Percentiles rank a stretch among this genome's conserved stretches.
Conservation (phyloP, 2,329 filamentous ascomycete genomes). For the Fusarium paranaense region DNA sequence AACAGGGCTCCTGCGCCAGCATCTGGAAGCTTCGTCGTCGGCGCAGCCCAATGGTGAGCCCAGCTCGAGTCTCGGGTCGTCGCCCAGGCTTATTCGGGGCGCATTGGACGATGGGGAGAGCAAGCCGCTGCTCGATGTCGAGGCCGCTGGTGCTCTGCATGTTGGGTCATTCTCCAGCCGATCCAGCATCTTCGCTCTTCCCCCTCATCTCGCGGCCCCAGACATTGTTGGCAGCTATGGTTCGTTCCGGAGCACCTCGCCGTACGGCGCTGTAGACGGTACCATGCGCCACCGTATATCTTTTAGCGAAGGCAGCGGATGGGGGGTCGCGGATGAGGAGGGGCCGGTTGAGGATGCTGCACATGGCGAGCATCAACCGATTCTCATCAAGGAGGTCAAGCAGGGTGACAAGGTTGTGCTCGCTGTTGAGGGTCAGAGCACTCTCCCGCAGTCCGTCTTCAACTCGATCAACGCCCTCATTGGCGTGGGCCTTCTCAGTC, state of each 20-base stretch:
- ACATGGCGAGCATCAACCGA: constrained; percentile 74
- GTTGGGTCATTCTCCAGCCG: constrained; percentile 46
- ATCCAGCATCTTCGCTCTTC: constrained; percentile 65
- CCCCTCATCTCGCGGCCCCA: constrained; percentile 73
- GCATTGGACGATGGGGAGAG: constrained; percentile 59
- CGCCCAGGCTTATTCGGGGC: constrained; percentile 15
- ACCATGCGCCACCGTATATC: constrained; percentile 56
- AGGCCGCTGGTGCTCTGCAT: constrained; percentile 51
- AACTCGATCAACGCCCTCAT: constrained; percentile 96
- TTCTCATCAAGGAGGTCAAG: constrained; percentile 90
- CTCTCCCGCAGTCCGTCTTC: constrained; percentile 93
- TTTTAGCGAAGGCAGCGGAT: constrained; percentile 55
- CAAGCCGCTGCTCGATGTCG: constrained; percentile 59
- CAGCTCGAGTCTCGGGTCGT: constrained; percentile 35
- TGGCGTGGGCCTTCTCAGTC: constrained; percentile 87
- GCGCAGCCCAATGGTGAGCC: constrained; percentile 36
- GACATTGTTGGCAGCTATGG: constrained; percentile 79
- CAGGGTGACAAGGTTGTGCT: constrained; percentile 88
- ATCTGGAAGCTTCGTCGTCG: constrained; percentile 58
- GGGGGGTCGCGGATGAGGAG: constrained; percentile 51
- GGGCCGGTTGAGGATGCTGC: constrained; percentile 48
- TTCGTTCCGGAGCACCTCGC: constrained; percentile 57
- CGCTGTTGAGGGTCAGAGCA: constrained; percentile 92
- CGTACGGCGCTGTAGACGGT: constrained; percentile 65
- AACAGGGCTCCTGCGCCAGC: constrained; percentile 63